Percentiles rank a stretch among this genome's conserved stretches.
Conservation (phyloP, 805 yeast species). For the Yamadazyma scolyti region DNA sequence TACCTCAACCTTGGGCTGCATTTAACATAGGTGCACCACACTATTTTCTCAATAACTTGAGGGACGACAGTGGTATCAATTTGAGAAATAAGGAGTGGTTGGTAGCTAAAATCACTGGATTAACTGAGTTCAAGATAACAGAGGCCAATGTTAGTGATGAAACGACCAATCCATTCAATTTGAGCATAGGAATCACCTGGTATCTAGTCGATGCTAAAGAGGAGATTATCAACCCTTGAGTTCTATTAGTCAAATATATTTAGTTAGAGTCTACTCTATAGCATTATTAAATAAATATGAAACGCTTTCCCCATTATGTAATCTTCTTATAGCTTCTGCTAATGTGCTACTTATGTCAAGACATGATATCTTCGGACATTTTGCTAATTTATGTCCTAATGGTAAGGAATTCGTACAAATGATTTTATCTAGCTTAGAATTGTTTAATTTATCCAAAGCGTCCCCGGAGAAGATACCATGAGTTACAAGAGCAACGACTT, state of each 20-base stretch:
- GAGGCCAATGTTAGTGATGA: slow-evolving; percentile 33
- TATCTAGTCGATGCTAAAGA: slow-evolving; percentile 51
- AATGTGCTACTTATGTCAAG: slow-evolving; percentile 71
- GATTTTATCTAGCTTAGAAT: slow-evolving; percentile 61
- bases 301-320: slow-evolving; percentile 84
- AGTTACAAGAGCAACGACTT: slow-evolving; percentile 78
- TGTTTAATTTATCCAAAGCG: slow-evolving; percentile 68
- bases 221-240: slow-evolving; percentile 1
- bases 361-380: slow-evolving; percentile 61
- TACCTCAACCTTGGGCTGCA: slow-evolving; percentile 81
- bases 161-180: slow-evolving; percentile 58
- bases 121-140: slow-evolving; percentile 53
- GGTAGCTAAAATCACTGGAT: slow-evolving; percentile 62
- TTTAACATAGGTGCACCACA: slow-evolving; percentile 88
- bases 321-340: slow-evolving; percentile 80
- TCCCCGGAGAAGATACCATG: slow-evolving; percentile 78
- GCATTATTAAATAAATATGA: slow-evolving; percentile 74
- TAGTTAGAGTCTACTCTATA: too few species aligned
- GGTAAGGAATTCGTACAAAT: slow-evolving; percentile 83
- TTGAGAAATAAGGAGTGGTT: slow-evolving; percentile 67
- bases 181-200: slow-evolving; percentile 65
- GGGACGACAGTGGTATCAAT: slow-evolving; percentile 21
- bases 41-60: slow-evolving; percentile 54
- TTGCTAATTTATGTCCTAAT: slow-evolving; percentile 55
- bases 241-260: too few species aligned